Conservation (phyloP, 257 asterid species). For the Verbascum thapsus region DNA sequence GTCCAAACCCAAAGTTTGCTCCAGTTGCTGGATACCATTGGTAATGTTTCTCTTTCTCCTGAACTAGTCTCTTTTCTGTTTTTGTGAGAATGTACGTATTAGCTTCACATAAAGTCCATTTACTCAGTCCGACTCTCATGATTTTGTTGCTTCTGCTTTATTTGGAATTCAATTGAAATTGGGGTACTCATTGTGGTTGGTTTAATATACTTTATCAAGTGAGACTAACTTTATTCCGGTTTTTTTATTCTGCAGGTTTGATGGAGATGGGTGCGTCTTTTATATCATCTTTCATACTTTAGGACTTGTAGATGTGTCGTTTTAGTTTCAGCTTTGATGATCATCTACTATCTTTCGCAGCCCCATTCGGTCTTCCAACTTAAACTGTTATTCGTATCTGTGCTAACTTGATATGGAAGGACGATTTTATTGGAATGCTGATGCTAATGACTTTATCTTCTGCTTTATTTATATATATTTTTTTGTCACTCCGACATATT, state of each 20-base stretch:
- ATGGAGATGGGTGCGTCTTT: conserved; percentile 95
- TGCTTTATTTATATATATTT: neutral
- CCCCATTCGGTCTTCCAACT: conserved; percentile 8
- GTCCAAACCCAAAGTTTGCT: conserved; percentile 86
- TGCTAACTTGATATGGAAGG: conserved; percentile 10
- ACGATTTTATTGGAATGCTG: neutral
- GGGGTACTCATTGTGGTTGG: neutral
- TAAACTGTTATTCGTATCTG: neutral
- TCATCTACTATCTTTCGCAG: conserved; percentile 7
- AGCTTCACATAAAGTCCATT: neutral
- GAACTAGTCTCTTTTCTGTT: neutral
- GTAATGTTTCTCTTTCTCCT: too few species aligned
- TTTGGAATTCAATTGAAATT: conserved; percentile 15
- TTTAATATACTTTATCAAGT: conserved; percentile 21
- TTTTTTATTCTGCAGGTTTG: conserved; percentile 75
- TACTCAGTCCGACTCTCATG: neutral
- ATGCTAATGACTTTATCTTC: conserved; percentile 13
- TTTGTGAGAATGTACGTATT: conserved; percentile 2
- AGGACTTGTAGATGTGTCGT: conserved; percentile 29
- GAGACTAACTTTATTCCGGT: conserved; percentile 30
- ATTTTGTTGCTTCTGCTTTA: conserved; percentile 7
- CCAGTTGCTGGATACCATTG: conserved; percentile 98
- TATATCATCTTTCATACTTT: conserved; percentile 27
- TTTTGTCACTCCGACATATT: conserved; percentile 5
- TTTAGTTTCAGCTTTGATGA: conserved; percentile 24